Percentiles rank a stretch among this genome's conserved stretches.
These are phyloP conservation scores for Aegle marmelos DNA, from an alignment of 345 rosid genomes.

Conservation along the genomic window DNA sequence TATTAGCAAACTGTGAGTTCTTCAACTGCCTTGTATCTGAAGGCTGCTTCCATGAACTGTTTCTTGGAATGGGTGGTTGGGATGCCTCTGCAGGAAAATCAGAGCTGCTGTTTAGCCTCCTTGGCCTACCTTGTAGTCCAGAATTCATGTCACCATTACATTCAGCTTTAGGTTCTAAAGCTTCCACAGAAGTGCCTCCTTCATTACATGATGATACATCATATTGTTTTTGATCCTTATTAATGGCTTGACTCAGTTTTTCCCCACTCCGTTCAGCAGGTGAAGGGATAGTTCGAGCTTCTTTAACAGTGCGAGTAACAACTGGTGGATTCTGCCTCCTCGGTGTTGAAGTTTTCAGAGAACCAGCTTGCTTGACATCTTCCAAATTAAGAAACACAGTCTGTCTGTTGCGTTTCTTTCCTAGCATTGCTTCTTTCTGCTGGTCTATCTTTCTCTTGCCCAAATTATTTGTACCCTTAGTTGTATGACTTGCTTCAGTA, in stretches of 20 bases:
- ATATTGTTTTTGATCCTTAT: constrained; percentile 62
- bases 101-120: constrained; percentile 53
- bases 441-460: constrained; percentile 89
- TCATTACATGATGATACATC: constrained; percentile 48
- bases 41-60: constrained; percentile 82
- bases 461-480: constrained; percentile 59
- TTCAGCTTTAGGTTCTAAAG: constrained; percentile 54
- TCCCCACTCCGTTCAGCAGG: constrained; percentile 57
- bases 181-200: constrained; percentile 45
- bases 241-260: constrained; percentile 34
- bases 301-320: constrained; percentile 72
- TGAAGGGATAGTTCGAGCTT: constrained; percentile 45
- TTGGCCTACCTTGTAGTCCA: constrained; percentile 47
- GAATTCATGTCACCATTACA: constrained; percentile 62
- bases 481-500: constrained; percentile 73
- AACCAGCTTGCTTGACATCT: constrained; percentile 90
- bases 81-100: constrained; percentile 57
- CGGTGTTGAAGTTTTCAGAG: constrained; percentile 71
- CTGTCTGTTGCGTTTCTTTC: constrained; percentile 94
- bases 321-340: constrained; percentile 64
- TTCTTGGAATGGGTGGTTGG: constrained; percentile 55
- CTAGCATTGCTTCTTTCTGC: constrained; percentile 94
- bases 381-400: constrained; percentile 86
- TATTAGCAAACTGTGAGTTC: constrained; percentile 46
- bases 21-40: constrained; percentile 53